Percentiles rank a stretch among this genome's conserved stretches.
Conservation (phyloP, 345 rosid genomes). For the Citropsis articulata region DNA sequence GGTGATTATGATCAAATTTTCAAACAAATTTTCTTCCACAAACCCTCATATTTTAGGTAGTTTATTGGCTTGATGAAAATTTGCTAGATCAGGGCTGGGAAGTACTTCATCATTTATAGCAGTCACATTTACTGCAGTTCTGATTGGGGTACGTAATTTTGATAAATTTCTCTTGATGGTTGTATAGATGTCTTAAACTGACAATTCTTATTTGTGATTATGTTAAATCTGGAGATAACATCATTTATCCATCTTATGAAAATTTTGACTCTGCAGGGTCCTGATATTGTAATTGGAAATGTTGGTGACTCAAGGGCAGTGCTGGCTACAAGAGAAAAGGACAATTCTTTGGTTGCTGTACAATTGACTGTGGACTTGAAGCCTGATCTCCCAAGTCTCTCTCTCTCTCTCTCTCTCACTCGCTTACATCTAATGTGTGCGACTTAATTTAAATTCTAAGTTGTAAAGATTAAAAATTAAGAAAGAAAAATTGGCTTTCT, state of each 20-base stretch:
- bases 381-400: constrained; percentile 89
- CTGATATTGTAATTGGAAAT: constrained; percentile 74
- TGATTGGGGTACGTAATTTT: neutral
- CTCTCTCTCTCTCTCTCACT: constrained; percentile 15
- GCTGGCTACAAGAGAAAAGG: constrained; percentile 67
- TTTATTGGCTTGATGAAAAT: neutral
- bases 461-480: neutral
- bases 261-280: constrained; percentile 52
- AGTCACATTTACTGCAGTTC: neutral
- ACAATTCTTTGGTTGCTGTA: constrained; percentile 60
- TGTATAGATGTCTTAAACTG: neutral
- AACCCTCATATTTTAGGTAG: neutral
- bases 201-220: neutral
- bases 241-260: constrained; percentile 5
- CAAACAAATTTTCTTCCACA: neutral
- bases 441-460: neutral
- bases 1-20: neutral
- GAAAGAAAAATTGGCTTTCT: neutral
- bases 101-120: neutral
- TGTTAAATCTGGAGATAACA: neutral
- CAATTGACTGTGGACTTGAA: constrained; percentile 93
- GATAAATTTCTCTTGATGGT: neutral
- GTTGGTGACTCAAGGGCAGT: constrained; percentile 96
- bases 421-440: neutral
- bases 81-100: neutral